A percentile compares a stretch with the other conserved stretches of the same genome.
phyloP scores from a whole-genome alignment of 2,329 filamentous ascomycete species.

The Sporothrix phasma region DNA sequence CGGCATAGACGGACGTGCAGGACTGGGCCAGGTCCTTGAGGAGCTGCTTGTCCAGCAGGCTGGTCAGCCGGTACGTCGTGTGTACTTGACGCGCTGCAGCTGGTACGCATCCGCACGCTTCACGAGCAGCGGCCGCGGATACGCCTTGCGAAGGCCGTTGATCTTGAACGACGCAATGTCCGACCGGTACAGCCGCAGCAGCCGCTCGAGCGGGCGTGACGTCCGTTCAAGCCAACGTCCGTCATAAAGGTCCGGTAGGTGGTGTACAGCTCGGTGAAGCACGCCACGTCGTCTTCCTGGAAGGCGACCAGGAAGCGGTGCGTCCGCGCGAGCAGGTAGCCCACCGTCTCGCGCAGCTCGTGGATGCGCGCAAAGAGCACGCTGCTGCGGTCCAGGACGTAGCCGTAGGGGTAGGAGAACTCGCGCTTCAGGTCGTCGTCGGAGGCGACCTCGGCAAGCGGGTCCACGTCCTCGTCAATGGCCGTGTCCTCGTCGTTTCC shows the following conservation, averaged over 20 bases:
- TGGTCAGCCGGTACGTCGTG: constrained; percentile 75
- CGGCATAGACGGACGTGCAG: constrained; percentile 82
- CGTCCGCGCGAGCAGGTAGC: constrained; percentile 69
- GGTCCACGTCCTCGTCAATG: constrained; percentile 42
- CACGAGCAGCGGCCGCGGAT: constrained; percentile 84
- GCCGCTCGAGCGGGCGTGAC: constrained; percentile 81
- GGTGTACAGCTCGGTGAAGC: constrained; percentile 85
- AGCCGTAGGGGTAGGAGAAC: constrained; percentile 83
- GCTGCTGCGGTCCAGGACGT: constrained; percentile 56
- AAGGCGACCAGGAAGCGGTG: constrained; percentile 74
- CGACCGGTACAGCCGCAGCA: constrained; percentile 71
- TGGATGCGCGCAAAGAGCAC: constrained; percentile 68
- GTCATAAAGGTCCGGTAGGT: constrained; percentile 96
- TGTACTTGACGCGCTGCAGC: constrained; percentile 85
- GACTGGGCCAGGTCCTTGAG: constrained; percentile 83
- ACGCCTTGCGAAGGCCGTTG: constrained; percentile 81
- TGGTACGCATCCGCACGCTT: constrained; percentile 92
- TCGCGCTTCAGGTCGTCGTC: constrained; percentile 77
- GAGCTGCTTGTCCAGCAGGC: constrained; percentile 76
- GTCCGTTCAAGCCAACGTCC: constrained; percentile 90
- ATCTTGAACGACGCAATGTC: constrained; percentile 92
- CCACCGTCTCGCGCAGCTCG: constrained; percentile 67
- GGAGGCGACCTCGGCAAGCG: constrained; percentile 55
- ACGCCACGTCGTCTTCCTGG: constrained; percentile 91
- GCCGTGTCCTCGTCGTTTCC: constrained; percentile 38